Percentiles rank a stretch among this genome's conserved stretches.
Conservation (phyloP, 1,284 basidiomycete genomes). For the Austroboletus niveus region DNA sequence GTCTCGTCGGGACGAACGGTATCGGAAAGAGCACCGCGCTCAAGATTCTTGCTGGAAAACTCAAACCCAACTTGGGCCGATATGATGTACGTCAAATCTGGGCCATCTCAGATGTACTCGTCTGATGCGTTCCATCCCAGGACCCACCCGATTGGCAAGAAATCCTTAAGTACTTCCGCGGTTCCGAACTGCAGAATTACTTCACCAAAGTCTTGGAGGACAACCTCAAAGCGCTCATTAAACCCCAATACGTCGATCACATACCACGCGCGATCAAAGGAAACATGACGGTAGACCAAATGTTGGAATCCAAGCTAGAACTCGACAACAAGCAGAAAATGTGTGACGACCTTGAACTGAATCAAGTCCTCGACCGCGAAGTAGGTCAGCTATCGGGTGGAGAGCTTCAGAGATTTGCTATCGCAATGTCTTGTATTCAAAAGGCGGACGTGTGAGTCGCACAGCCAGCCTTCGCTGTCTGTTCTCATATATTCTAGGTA, state of each 20-base stretch:
- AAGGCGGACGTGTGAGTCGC: conserved; percentile 80
- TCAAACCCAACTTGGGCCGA: conserved; percentile 90
- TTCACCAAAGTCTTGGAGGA: conserved; percentile 99
- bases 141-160: conserved; percentile 98
- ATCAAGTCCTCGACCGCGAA: conserved; percentile 81
- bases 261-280: conserved; percentile 96
- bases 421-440: conserved; percentile 92
- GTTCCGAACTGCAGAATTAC: conserved; percentile 96
- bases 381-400: conserved; percentile 87
- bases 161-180: conserved; percentile 95
- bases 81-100: conserved; percentile 67
- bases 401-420: conserved; percentile 95
- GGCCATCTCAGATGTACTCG: neutral
- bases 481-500: conserved; percentile 51
- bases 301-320: conserved; percentile 88
- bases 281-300: conserved; percentile 77
- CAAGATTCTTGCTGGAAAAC: conserved; percentile 92
- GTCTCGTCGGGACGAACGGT: conserved; percentile 96
- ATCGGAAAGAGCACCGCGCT: conserved; percentile 97
- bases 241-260: conserved; percentile 98
- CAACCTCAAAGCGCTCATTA: conserved; percentile 95
- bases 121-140: conserved; percentile 36
- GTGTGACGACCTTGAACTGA: conserved; percentile 83
- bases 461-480: neutral
- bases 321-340: conserved; percentile 81